Conservation (phyloP, 2,329 filamentous ascomycete species). For the Aureobasidium sp. region DNA sequence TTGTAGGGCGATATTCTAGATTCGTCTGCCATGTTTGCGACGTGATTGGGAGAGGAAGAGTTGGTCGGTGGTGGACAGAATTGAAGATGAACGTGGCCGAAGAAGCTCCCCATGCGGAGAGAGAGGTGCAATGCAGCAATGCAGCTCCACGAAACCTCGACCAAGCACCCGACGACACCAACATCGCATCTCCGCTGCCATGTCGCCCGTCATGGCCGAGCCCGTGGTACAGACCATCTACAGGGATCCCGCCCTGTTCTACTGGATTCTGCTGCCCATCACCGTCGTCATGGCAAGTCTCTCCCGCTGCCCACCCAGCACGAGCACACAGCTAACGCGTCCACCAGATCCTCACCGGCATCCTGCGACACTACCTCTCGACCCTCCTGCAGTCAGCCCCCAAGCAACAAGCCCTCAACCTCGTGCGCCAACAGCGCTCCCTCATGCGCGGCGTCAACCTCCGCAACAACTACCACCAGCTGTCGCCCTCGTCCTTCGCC, state of each 20-base stretch:
- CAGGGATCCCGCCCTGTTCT: conserved; percentile 97
- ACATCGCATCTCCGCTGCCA: not conserved
- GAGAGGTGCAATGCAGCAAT: too few relatives aligned
- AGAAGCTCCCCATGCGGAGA: too few relatives aligned
- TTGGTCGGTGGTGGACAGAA: not conserved
- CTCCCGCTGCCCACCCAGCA: not conserved
- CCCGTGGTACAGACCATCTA: conserved; percentile 89
- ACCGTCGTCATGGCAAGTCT: conserved; percentile 87
- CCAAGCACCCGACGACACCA: not conserved
- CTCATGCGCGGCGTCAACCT: conserved; percentile 79
- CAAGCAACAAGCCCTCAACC: conserved; percentile 68
- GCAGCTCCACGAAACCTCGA: not conserved
- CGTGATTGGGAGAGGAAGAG: too few relatives aligned
- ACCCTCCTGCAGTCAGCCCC: conserved; percentile 81
- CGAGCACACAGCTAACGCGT: conserved; percentile 18
- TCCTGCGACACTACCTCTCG: conserved; percentile 92
- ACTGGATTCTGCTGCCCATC: conserved; percentile 98
- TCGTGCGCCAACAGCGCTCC: conserved; percentile 76
- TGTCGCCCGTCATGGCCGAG: conserved; percentile 63
- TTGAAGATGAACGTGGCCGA: conserved; percentile 9
- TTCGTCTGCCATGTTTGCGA: conserved; percentile 20
- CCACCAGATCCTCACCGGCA: conserved; percentile 73
- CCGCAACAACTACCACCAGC: conserved; percentile 71
- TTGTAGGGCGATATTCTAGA: conserved; percentile 30
- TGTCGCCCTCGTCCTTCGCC: conserved; percentile 72